Evolutionary conservation across 164 flowering plant genomes (phyloP), one percentile per base, ranked within the genome.

Genomic region (Stephania yunnanensis): DNA sequence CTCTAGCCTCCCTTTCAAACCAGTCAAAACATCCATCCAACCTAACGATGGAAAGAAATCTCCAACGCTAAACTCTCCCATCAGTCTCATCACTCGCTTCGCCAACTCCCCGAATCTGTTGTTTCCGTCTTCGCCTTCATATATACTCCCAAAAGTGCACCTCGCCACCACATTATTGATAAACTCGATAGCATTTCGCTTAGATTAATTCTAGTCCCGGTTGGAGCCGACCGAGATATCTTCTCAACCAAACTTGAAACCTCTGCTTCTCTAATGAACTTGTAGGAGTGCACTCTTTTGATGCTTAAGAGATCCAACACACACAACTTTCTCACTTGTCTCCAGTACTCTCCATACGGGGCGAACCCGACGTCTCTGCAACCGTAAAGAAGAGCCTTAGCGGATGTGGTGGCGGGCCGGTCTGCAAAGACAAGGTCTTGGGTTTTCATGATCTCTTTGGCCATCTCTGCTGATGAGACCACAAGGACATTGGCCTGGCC

Each of bases 261-360:
- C 46, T 73, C 75, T 73, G 46, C 70, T 44, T 73, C 70, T 20
- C 75, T 45, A 20, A 65, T 53, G 7, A 20, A 46, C 58, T 73
- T 64, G n/a, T 65, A 73, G 4, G 70, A 65, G 70, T 73, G 70
- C 2, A 73, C 75, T 52, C 75, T 73, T 61, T 73, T 73, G 44
- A 65, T 46, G 25, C 70, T 65, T 10, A 73, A 44, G 20, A 73
- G 69, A 36, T 73, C 75, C 2, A 73, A 6, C 11, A 73, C 70
- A 5, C 70, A 65, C 13, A 73, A 46, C 58, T 73, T 73, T 1
- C 75, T n/a, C 30, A 66, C 10, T 29, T 73, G 70, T 45, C 75
- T 73, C 75, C 75, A 73, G 44, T 73, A 73, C 45, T 71, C 75
- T 22, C 69, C 55, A 66, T 73, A 73, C 3, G 75, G 75, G 8